These are phyloP conservation scores for Phytophthora europaea DNA, from an alignment of 352 stramenopile genomes.

Conservation along the genomic window DNA sequence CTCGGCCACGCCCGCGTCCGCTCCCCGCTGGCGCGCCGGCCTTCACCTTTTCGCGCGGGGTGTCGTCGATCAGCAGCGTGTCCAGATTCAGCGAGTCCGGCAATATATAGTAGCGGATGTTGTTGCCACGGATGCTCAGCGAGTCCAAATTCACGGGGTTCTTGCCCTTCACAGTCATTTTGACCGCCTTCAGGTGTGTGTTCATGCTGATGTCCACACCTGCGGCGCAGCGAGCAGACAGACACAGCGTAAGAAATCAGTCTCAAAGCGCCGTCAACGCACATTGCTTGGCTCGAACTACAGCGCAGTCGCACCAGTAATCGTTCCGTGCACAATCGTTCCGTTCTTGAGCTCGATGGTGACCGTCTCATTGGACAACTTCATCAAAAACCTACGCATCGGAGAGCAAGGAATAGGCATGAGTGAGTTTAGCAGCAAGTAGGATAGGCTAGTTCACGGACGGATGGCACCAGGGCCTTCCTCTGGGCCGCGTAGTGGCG, in stretches of 20 bases:
- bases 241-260: background rate
- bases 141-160: slow-evolving; percentile 98
- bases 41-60: slow-evolving; percentile 96
- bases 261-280: background rate
- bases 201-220: slow-evolving; percentile 99
- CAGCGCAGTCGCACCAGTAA: slow-evolving; percentile 81
- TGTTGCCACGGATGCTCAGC: slow-evolving; percentile 98
- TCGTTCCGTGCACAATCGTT: slow-evolving; percentile 98
- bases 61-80: slow-evolving; percentile 98
- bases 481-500: background rate
- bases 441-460: background rate
- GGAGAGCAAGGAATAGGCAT: background rate
- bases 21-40: slow-evolving; percentile 63
- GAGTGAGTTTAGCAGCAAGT: background rate
- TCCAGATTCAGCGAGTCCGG: slow-evolving; percentile 98
- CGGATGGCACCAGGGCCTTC: background rate
- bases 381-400: slow-evolving; percentile 95
- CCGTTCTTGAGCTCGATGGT: slow-evolving; percentile 99
- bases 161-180: slow-evolving; percentile 98
- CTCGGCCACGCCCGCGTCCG: slow-evolving; percentile 83
- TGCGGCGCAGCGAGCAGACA: slow-evolving; percentile 28
- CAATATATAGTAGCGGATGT: slow-evolving; percentile 97
- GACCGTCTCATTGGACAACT: slow-evolving; percentile 99
- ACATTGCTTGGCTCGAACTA: background rate
- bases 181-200: slow-evolving; percentile 99